Conservation (phyloP, 805 yeast species). For the Soucietia sequanensis region DNA sequence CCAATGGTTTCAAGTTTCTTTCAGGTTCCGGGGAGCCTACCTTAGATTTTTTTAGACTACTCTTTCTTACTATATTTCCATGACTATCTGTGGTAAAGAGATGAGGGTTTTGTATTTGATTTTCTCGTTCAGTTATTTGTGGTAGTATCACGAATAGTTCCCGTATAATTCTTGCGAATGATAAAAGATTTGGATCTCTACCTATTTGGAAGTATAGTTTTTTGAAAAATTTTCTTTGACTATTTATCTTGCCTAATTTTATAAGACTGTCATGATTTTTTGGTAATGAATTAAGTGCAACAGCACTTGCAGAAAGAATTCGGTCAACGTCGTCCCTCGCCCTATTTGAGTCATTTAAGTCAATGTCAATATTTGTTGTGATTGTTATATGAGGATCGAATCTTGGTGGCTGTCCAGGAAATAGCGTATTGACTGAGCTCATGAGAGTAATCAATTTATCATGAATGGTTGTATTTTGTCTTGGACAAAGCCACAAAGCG, state of each 20-base stretch:
- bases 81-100: slow-evolving; percentile 33
- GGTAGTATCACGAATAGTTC: slow-evolving; percentile 56
- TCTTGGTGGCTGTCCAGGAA: slow-evolving; percentile 61
- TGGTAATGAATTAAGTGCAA: slow-evolving; percentile 49
- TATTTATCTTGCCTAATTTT: slow-evolving; percentile 40
- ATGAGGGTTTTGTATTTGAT: slow-evolving; percentile 36
- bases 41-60: slow-evolving; percentile 18
- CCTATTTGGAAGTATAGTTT: slow-evolving; percentile 51
- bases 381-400: slow-evolving; percentile 80
- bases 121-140: slow-evolving; percentile 32
- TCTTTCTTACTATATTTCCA: slow-evolving; percentile 29
- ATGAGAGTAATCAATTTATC: slow-evolving; percentile 60
- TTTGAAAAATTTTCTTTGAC: slow-evolving; percentile 51
- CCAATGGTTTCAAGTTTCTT: slow-evolving; percentile 19
- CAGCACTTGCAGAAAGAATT: slow-evolving; percentile 55
- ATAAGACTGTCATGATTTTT: slow-evolving; percentile 40
- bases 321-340: slow-evolving; percentile 56
- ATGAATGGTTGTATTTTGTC: slow-evolving; percentile 47
- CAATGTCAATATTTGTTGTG: slow-evolving; percentile 56
- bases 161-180: slow-evolving; percentile 55
- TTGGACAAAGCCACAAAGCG: slow-evolving; percentile 79
- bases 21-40: slow-evolving; percentile 6
- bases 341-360: slow-evolving; percentile 29
- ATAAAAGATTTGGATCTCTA: slow-evolving; percentile 45
- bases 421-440: slow-evolving; percentile 65